Evolutionary conservation across 257 asterid species (phyloP).

Genomic region (Capsicum pubescens): DNA sequence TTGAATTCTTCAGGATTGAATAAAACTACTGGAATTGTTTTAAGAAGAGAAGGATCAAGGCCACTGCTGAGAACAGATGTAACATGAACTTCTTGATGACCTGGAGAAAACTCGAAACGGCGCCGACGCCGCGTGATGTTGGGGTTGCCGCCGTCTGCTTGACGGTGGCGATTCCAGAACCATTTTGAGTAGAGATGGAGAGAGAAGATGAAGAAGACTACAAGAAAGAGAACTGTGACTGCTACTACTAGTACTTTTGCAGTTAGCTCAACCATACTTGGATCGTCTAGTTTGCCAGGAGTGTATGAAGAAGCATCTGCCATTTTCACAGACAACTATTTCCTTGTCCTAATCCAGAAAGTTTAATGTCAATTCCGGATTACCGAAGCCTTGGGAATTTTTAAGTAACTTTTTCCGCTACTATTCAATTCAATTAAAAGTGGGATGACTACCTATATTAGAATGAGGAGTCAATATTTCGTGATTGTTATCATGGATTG

Average conservation of each 20-base stretch:
- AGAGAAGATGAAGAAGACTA: conserved; percentile 60
- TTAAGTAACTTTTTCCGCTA: not conserved
- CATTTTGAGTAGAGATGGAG: conserved; percentile 79
- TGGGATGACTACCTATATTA: too few species aligned
- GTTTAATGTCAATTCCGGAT: not conserved
- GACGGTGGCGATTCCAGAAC: conserved; percentile 73
- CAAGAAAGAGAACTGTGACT: conserved; percentile 58
- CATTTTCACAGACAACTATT: conserved; percentile 40
- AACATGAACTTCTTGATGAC: conserved; percentile 51
- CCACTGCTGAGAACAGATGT: conserved; percentile 51
- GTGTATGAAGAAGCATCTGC: conserved; percentile 41
- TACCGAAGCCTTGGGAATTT: not conserved
- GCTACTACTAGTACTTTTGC: conserved; percentile 76
- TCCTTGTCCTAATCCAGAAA: not conserved
- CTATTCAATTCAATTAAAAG: too few species aligned
- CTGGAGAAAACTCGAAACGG: conserved; percentile 66
- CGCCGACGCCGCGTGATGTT: conserved; percentile 41
- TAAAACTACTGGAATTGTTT: conserved; percentile 60
- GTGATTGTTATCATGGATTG: too few species aligned
- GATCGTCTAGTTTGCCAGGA: conserved; percentile 38
- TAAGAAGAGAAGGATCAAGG: conserved; percentile 64
- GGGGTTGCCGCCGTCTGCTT: conserved; percentile 39
- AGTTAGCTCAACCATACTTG: conserved; percentile 59
- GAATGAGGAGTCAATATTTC: too few species aligned
- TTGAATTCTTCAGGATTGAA: conserved; percentile 54